These are phyloP conservation scores for Phyllosticta capitalensis DNA, from an alignment of 2,329 filamentous ascomycete species.

Conservation along the genomic window DNA sequence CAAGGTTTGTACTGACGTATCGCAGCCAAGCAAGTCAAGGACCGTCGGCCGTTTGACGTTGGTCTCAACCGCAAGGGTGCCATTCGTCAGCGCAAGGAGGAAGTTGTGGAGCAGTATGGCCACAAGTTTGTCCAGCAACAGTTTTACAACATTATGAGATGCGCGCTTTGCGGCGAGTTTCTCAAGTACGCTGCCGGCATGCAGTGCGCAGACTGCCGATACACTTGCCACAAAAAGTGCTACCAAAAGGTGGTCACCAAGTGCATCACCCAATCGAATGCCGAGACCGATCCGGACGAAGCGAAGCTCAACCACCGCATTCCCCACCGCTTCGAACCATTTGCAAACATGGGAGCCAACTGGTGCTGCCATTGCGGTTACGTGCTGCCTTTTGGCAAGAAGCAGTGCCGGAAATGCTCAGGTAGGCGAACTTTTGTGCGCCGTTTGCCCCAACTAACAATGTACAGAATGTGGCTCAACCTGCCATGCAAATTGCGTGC, in stretches of 20 bases:
- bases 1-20: background rate
- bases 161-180: constrained; percentile 93
- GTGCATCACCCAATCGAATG: constrained; percentile 98
- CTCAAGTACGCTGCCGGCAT: constrained; percentile 98
- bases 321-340: constrained; percentile 92
- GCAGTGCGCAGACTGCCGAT: constrained; percentile 99
- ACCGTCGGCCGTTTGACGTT: constrained; percentile 72
- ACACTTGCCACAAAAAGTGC: constrained; percentile 97
- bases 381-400: constrained; percentile 86
- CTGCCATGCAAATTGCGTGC: constrained; percentile 81
- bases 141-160: constrained; percentile 99
- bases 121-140: constrained; percentile 98
- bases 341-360: constrained; percentile 94
- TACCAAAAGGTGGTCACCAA: constrained; percentile 96
- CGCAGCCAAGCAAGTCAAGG: constrained; percentile 72
- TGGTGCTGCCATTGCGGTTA: constrained; percentile 99
- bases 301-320: constrained; percentile 99
- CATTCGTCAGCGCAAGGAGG: constrained; percentile 94
- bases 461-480: constrained; percentile 78
- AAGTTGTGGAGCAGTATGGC: constrained; percentile 96
- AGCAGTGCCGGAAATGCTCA: constrained; percentile 86
- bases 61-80: constrained; percentile 92
- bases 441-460: constrained; percentile 14
- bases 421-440: constrained; percentile 42
- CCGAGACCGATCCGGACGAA: constrained; percentile 95